Conservation (phyloP, 2,329 filamentous ascomycete genomes). For the Emmonsia crescens region DNA sequence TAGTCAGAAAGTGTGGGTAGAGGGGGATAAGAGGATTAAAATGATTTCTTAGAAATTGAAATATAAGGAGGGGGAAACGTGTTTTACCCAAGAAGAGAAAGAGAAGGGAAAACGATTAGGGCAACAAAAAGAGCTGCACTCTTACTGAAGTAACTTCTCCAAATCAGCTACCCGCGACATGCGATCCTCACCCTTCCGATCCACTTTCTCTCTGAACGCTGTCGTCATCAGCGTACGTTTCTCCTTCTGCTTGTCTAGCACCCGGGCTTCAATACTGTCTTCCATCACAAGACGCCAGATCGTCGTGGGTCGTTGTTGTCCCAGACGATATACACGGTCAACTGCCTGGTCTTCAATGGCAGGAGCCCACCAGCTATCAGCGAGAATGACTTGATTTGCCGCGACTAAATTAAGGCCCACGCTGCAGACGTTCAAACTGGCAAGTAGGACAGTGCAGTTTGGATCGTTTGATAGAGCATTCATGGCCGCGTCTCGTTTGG, state of each 20-base stretch:
- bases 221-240: constrained; percentile 69
- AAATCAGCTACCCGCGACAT: constrained; percentile 44
- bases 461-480: constrained; percentile 55
- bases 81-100: neutral
- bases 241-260: constrained; percentile 64
- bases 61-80: no score
- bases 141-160: constrained; percentile 24
- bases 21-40: neutral
- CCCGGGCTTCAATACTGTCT: constrained; percentile 66
- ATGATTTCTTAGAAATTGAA: neutral
- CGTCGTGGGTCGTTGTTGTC: constrained; percentile 66
- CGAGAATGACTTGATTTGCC: constrained; percentile 73
- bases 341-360: constrained; percentile 88
- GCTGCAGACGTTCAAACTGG: constrained; percentile 69
- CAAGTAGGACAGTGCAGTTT: constrained; percentile 63
- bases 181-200: constrained; percentile 44
- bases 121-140: neutral
- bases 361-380: constrained; percentile 85
- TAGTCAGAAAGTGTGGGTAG: neutral
- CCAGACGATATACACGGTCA: constrained; percentile 75
- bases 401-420: constrained; percentile 80
- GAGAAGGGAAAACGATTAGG: neutral
- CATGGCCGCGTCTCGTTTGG: constrained; percentile 61
- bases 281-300: constrained; percentile 78
- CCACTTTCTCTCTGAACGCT: constrained; percentile 61